Conservation (phyloP, 805 yeast genomes). For the Wickerhamiella sergipiensis region DNA sequence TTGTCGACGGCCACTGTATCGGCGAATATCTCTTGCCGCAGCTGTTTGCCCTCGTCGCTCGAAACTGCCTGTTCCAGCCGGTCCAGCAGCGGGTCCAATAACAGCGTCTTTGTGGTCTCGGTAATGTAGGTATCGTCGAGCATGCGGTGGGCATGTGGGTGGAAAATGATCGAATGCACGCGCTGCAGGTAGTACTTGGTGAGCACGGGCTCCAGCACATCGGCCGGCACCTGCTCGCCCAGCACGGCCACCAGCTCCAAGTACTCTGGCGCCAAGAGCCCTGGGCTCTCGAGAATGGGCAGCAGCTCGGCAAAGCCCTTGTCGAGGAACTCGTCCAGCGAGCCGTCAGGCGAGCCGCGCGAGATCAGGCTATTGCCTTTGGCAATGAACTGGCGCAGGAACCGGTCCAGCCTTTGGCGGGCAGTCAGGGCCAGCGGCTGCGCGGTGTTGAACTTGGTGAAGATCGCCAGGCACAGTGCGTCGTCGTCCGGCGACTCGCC, state of each 20-base stretch:
- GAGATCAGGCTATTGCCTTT: not conserved
- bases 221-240: not conserved
- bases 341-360: not conserved
- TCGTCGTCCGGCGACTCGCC: conserved; percentile 11
- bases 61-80: not conserved
- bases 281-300: not conserved
- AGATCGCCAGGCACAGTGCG: conserved; percentile 11
- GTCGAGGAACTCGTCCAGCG: not conserved
- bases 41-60: not conserved
- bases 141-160: not conserved
- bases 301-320: not conserved
- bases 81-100: not conserved
- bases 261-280: not conserved
- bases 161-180: not conserved
- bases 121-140: not conserved
- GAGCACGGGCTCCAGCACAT: not conserved
- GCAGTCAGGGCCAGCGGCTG: conserved; percentile 8
- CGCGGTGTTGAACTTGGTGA: conserved; percentile 10
- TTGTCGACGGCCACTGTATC: not conserved
- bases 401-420: conserved; percentile 8
- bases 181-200: not conserved
- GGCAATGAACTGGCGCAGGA: conserved; percentile 1
- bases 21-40: not conserved
- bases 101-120: not conserved
- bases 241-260: not conserved